Evolutionary conservation across 371 early-diverging fungal species (phyloP), one percentile per base, ranked within the genome.

Genomic region (Syncephalastrum sp.): DNA sequence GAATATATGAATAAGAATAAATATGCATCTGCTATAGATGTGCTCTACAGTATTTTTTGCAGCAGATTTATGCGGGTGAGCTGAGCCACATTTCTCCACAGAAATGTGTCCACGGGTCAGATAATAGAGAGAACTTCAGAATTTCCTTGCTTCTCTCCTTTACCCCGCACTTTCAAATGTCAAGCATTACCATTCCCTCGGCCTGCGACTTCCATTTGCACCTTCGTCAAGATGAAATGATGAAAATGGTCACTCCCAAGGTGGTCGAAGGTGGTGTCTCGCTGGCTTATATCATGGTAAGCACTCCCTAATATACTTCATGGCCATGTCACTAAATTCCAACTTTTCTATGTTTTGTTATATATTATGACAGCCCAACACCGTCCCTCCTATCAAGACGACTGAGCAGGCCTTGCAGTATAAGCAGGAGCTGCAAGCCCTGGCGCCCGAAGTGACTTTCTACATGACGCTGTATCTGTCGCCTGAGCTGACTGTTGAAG

Each of bases 201-300:
- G 91, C 90, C 24, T 84, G 89, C 61, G 98, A 98, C 75, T 91
- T 98, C 70, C 98, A 98, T 77, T 77, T 90, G 60, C 98, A 98
- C 64, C 77, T 97, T 62, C 90, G 98, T 41, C 94, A 94, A 73
- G 97, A 91, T 53, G 88, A 85, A 38, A 88, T 98, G 79, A 95
- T 96, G 94, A 75, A 85, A 51, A 82, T 87, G 71, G 92, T 97
- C 17, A 91, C 94, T 14, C 94, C 94, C 23, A 76, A 81, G 56
- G 83, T 97, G 13, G 72, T 75, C 53, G 79, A 82, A 58, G 92
- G 93, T 45, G 97, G 98, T 57, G 89, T 94, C 45, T 82, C 87
- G n/a, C 82, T 92, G 17, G 95, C 91, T 19, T 91, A 91, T 54
- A 92, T 96, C 49, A 98, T 98, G 98, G 95, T 93, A 82, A 61